Evolutionary conservation across 257 asterid genomes (phyloP).

Genomic region (Echium plantagineum): DNA sequence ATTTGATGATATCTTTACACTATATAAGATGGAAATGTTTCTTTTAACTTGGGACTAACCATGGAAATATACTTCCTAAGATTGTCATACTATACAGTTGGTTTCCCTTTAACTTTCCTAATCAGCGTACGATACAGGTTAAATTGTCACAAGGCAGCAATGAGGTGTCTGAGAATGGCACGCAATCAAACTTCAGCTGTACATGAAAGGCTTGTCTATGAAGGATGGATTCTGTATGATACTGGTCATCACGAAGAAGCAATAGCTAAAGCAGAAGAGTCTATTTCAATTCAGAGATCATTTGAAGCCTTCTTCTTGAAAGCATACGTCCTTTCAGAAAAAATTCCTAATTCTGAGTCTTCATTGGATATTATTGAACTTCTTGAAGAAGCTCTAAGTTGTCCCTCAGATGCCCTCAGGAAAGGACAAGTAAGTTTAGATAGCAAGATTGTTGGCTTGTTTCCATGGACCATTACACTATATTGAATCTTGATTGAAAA

Average conservation of each 20-base stretch:
- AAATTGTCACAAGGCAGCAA: slow-evolving; percentile 93
- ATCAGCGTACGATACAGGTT: slow-evolving; percentile 29
- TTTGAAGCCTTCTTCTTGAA: slow-evolving; percentile 92
- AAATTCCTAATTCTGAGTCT: slow-evolving; percentile 56
- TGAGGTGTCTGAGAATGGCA: slow-evolving; percentile 91
- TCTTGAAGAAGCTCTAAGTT: slow-evolving; percentile 93
- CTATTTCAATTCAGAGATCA: slow-evolving; percentile 73
- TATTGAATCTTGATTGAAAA: slow-evolving; percentile 3
- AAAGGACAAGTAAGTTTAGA: slow-evolving; percentile 77
- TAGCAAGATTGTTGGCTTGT: neutral
- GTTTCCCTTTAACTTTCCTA: neutral
- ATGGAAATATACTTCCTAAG: neutral
- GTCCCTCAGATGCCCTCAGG: slow-evolving; percentile 95
- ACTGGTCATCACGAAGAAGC: slow-evolving; percentile 86
- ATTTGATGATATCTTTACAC: no score
- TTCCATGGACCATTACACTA: neutral
- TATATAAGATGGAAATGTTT: neutral
- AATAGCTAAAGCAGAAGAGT: slow-evolving; percentile 77
- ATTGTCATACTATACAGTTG: neutral
- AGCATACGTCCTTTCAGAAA: slow-evolving; percentile 79
- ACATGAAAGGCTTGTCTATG: slow-evolving; percentile 81
- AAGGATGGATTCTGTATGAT: slow-evolving; percentile 91
- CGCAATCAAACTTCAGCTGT: slow-evolving; percentile 69
- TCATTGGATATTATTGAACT: slow-evolving; percentile 67
- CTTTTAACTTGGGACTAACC: neutral